Percentiles rank a stretch among this genome's conserved stretches.
phyloP scores from a whole-genome alignment of 2,329 filamentous ascomycete genomes.

The Penicillium thymicola region DNA sequence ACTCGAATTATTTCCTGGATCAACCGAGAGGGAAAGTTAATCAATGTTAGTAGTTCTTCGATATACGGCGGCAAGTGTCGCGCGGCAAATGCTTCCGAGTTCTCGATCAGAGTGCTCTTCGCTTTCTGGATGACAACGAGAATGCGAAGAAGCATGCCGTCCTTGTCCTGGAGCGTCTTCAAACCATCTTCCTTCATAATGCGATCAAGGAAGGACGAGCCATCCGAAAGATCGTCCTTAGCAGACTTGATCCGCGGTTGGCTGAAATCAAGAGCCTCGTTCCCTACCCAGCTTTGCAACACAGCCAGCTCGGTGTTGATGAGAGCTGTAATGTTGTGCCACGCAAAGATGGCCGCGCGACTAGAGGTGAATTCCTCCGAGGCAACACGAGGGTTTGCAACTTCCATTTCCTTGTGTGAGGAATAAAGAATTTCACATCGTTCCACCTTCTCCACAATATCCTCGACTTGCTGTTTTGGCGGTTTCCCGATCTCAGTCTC shows the following conservation, averaged over 20 bases:
- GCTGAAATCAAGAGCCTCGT: conserved; percentile 88
- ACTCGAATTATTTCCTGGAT: conserved; percentile 96
- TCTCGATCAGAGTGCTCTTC: conserved; percentile 84
- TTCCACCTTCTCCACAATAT: conserved; percentile 86
- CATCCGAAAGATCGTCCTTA: conserved; percentile 72
- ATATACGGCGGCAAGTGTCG: conserved; percentile 94
- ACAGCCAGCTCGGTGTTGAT: conserved; percentile 94
- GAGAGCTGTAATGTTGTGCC: conserved; percentile 94
- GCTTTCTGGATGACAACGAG: conserved; percentile 87
- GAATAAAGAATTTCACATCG: conserved; percentile 83
- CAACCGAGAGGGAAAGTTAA: conserved; percentile 93
- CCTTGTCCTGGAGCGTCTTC: conserved; percentile 78
- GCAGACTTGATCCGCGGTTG: conserved; percentile 68
- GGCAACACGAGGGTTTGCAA: conserved; percentile 70
- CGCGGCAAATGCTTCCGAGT: conserved; percentile 78
- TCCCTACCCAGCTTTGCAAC: conserved; percentile 93
- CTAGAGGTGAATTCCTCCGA: conserved; percentile 76
- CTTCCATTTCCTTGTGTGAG: conserved; percentile 69
- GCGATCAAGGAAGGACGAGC: conserved; percentile 89
- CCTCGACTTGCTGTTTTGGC: conserved; percentile 81
- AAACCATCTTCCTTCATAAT: conserved; percentile 94
- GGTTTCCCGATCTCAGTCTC: conserved; percentile 88
- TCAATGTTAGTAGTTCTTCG: conserved; percentile 89
- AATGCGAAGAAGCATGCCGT: conserved; percentile 81
- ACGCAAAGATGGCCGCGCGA: conserved; percentile 84